Percentiles rank a stretch among this genome's conserved stretches.
Evolutionary conservation across 1,284 basidiomycete species (phyloP).

Genomic region (Boletus holoroseus): DNA sequence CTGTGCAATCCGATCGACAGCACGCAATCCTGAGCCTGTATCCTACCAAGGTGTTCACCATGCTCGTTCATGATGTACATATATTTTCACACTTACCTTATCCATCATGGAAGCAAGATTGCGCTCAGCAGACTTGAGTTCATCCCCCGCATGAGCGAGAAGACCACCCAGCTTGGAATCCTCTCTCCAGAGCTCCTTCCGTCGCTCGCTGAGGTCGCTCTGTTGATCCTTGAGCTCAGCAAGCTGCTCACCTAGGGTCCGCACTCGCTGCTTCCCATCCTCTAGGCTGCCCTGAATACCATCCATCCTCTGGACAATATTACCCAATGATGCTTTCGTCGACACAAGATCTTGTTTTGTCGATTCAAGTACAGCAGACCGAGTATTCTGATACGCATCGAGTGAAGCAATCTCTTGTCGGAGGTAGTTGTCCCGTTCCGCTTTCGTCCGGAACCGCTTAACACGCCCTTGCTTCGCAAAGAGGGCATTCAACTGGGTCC

Average conservation of each 20-base stretch:
- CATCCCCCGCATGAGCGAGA: slow-evolving; percentile 71
- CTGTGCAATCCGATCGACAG: slow-evolving; percentile 79
- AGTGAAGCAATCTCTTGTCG: slow-evolving; percentile 69
- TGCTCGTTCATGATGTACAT: neutral
- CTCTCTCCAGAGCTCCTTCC: slow-evolving; percentile 94
- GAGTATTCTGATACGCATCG: slow-evolving; percentile 49
- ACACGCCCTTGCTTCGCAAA: slow-evolving; percentile 87
- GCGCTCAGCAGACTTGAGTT: slow-evolving; percentile 78
- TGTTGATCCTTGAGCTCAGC: slow-evolving; percentile 66
- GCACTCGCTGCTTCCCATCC: slow-evolving; percentile 66
- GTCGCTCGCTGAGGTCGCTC: slow-evolving; percentile 67
- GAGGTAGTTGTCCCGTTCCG: slow-evolving; percentile 78
- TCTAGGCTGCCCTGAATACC: slow-evolving; percentile 68
- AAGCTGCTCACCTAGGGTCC: slow-evolving; percentile 64
- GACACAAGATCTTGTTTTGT: slow-evolving; percentile 44
- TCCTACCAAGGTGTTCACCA: slow-evolving; percentile 48
- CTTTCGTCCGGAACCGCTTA: slow-evolving; percentile 77
- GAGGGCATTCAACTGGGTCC: slow-evolving; percentile 64
- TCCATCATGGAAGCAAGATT: slow-evolving; percentile 90
- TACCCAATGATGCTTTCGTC: slow-evolving; percentile 45
- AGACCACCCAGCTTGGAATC: slow-evolving; percentile 83
- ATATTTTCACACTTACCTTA: slow-evolving; percentile 51
- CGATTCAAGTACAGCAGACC: slow-evolving; percentile 46
- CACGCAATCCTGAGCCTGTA: slow-evolving; percentile 80
- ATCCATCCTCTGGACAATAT: slow-evolving; percentile 56